Evolutionary conservation across 352 stramenopile species (phyloP).

Genomic region (Phytophthora boehmeriae): DNA sequence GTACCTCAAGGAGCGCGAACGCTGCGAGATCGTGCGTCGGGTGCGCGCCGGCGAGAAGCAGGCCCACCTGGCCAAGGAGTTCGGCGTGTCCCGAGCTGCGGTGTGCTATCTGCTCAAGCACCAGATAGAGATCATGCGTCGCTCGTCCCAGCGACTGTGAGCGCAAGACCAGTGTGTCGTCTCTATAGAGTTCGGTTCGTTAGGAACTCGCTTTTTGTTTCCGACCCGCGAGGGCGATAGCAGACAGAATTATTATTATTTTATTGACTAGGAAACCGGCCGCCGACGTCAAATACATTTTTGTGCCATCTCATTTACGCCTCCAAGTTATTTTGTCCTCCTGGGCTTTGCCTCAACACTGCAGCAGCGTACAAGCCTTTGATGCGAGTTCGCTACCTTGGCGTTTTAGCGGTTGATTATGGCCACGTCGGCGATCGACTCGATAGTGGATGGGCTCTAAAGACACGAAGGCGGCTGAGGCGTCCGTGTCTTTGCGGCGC

Average conservation of each 20-base stretch:
- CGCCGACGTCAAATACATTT: slow-evolving; percentile 29
- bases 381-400: background rate
- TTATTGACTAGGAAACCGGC: slow-evolving; percentile 23
- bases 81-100: slow-evolving; percentile 61
- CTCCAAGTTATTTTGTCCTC: background rate
- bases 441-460: background rate
- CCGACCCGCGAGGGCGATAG: slow-evolving; percentile 2
- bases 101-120: slow-evolving; percentile 74
- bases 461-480: background rate
- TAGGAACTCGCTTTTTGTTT: slow-evolving; percentile 1
- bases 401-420: background rate
- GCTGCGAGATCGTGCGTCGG: slow-evolving; percentile 67
- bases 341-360: background rate
- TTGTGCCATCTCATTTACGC: slow-evolving; percentile 6
- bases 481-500: background rate
- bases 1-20: slow-evolving; percentile 70
- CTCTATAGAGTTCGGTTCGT: background rate
- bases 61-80: slow-evolving; percentile 68
- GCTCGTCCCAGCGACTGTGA: slow-evolving; percentile 47
- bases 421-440: background rate
- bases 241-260: slow-evolving; percentile 39
- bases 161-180: background rate
- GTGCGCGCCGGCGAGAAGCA: slow-evolving; percentile 66
- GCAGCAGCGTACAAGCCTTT: background rate
- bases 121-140: slow-evolving; percentile 63